Percentiles rank a stretch among this genome's conserved stretches.
Conservation (phyloP, 73 alveolate species). For the Breviolum minutum region DNA sequence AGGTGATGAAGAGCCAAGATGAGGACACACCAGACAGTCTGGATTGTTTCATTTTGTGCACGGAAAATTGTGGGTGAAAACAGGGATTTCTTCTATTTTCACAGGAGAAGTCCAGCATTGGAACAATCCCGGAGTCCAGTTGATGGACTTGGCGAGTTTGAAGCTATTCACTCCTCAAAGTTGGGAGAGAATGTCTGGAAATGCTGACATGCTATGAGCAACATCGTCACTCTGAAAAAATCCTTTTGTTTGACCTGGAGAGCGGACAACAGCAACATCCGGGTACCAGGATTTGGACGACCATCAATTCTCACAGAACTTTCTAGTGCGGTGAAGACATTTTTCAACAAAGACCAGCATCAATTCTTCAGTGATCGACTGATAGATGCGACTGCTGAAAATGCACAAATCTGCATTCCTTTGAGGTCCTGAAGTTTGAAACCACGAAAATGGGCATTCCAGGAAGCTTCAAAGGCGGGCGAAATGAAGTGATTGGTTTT, state of each 20-base stretch:
- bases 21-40: neutral
- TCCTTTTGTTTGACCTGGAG: neutral
- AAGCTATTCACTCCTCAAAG: neutral
- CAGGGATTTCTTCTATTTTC: neutral
- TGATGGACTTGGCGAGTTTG: neutral
- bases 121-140: neutral
- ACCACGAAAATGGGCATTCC: slow-evolving; percentile 45
- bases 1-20: neutral
- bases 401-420: too few relatives aligned
- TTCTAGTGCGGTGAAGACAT: neutral
- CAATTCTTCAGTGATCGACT: too few relatives aligned
- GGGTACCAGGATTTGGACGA: slow-evolving; percentile 32
- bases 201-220: neutral
- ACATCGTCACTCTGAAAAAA: neutral
- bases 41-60: neutral
- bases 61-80: too few relatives aligned
- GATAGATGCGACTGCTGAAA: too few relatives aligned
- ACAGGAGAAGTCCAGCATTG: neutral
- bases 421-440: slow-evolving; percentile 1
- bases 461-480: slow-evolving; percentile 53
- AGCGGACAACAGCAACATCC: too few relatives aligned
- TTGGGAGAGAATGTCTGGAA: neutral
- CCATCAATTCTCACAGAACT: neutral
- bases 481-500: too few relatives aligned
- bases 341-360: too few relatives aligned